Base-by-base conservation (phyloP, 148 eudicot species). In the Drosera capensis region DNA sequence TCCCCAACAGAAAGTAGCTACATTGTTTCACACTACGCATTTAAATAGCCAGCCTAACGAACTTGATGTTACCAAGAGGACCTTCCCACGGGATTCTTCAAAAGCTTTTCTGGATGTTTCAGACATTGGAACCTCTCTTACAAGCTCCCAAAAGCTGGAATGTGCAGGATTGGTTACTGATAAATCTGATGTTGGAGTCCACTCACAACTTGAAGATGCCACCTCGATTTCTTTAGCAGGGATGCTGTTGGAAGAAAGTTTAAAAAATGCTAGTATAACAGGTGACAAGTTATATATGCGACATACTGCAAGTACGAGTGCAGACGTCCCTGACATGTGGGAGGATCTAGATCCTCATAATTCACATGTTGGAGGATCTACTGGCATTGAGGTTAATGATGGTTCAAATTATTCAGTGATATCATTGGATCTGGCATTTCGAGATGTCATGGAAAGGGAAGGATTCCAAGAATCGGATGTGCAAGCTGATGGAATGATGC, bases 141-240 rank as follows among this genome's bases (percentile, higher is more conserved):
- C 42, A 25, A 43, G 14, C 35, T 25, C 20, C n/a, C 62, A 65
- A 37, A 59, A 58, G 14, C 42, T 48, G 23, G 55, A 58, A 36
- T 44, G 2, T 40, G 46, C 59, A 52, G 51, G 41, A 15, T 45
- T 52, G 41, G 71, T 58, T 36, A 40, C 42, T 46, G 20, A 49
- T 17, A 13, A 43, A 41, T 45, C 62, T 35, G 54, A 61, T 19
- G 15, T 25, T 31, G 50, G 42, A 24, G 55, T 36, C 34, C 53
- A 49, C 31, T 14, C 34, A 22, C 63, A 54, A 21, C 15, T 51
- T 52, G 42, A 45, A 5, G 56, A 44, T 21, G 20, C 54, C 19
- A 23, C 28, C 42, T 31, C 34, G n/a, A n/a, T n/a, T n/a, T n/a
- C n/a, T n/a, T n/a, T n/a, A n/a, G n/a, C n/a, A n/a, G n/a, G n/a